Base-by-base conservation (phyloP, 1,139 yeast genomes). In the Zygosaccharomyces pseudobailii region DNA sequence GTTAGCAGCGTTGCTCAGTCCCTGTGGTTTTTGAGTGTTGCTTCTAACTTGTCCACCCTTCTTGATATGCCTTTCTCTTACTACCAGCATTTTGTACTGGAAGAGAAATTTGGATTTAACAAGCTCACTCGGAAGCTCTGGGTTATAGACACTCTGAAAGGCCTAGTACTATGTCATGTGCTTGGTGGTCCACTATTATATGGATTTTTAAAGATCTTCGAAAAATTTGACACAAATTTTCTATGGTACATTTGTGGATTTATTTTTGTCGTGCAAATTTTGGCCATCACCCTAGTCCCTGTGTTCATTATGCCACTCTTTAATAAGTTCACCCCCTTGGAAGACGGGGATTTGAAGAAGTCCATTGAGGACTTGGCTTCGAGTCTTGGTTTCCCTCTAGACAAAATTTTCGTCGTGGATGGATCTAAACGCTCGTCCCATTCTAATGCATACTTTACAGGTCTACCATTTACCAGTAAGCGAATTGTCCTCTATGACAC, bases 351-450 rank as follows among this genome's bases (percentile, higher is more conserved):
- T 63, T 78, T 92, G 71, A 87, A 87, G 66, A 71, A 77, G 9
- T 82, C 87, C 7, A 89, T 92, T 66, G 95, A 89, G 67, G 72
- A 77, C 23, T 77, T 92, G 54, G 97, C 98, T 25, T 65, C 72
- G 10, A 69, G 76, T 47, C 87, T 87, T 63, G 73, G 80, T 31
- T 92, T 92, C 79, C 98, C 98, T 55, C 78, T 89, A 64, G 78
- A 83, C 49, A 83, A 88, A 62, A 73, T 92, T 50, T 87, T 79
- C 61, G 96, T 90, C 43, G 80, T 90, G 64, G 98, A 92, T 66
- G 97, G 97, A 10, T 90, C 97, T 42, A 87, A 85, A 66, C 84
- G 97, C 71, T 87, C 96, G 1, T 81, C 95, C 10, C 98, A 92
- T 69, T 90, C 97, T 5, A 92, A 92, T 64, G 98, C 98, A 38